Percentiles rank a stretch among this genome's conserved stretches.
Evolutionary conservation across 2,329 filamentous ascomycete species (phyloP).

Genomic region (Hypomyces rosellus): DNA sequence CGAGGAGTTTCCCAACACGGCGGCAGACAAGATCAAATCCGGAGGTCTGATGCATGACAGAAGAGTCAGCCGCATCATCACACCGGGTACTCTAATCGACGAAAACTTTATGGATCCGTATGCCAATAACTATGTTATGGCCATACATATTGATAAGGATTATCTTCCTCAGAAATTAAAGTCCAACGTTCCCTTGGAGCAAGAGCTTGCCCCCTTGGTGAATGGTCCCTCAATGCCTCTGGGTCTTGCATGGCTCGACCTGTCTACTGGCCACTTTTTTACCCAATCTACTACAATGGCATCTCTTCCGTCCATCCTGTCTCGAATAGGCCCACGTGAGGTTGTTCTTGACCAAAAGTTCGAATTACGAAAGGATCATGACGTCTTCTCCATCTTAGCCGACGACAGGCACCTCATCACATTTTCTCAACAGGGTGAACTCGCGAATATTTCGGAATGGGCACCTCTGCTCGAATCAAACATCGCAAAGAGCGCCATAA

Average conservation of each 20-base stretch:
- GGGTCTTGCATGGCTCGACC: constrained; percentile 87
- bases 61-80: constrained; percentile 79
- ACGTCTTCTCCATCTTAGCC: constrained; percentile 60
- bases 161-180: background rate
- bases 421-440: constrained; percentile 50
- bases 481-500: constrained; percentile 46
- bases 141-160: constrained; percentile 53
- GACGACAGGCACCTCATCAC: constrained; percentile 73
- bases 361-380: constrained; percentile 51
- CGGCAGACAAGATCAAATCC: constrained; percentile 62
- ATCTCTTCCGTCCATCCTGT: constrained; percentile 71
- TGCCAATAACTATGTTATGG: constrained; percentile 87
- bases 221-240: constrained; percentile 33
- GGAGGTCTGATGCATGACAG: constrained; percentile 81
- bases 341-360: constrained; percentile 68
- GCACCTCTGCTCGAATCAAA: constrained; percentile 68
- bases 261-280: constrained; percentile 91
- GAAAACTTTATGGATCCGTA: constrained; percentile 96
- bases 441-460: constrained; percentile 59
- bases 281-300: constrained; percentile 69
- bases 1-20: constrained; percentile 79
- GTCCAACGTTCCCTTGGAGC: background rate
- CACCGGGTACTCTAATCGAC: constrained; percentile 91
- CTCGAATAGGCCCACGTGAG: constrained; percentile 77
- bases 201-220: background rate